These are phyloP conservation scores for Jaltomata sinuosa DNA, from an alignment of 257 asterid genomes.

Conservation along the genomic window DNA sequence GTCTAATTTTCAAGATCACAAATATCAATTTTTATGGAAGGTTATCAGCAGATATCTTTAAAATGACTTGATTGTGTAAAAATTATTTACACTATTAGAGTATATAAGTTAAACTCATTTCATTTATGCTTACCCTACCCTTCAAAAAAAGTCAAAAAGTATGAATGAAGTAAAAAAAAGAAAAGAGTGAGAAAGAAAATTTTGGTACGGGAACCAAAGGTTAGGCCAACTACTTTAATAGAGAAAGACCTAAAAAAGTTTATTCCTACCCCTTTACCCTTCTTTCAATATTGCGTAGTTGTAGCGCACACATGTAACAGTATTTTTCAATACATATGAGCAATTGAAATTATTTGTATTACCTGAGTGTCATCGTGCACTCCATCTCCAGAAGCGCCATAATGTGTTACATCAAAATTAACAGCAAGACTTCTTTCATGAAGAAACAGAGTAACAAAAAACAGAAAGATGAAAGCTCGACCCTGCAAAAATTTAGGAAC, in stretches of 20 bases:
- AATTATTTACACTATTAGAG: background rate
- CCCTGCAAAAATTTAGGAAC: background rate
- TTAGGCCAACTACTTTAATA: too few species aligned
- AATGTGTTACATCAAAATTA: background rate
- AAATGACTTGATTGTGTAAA: background rate
- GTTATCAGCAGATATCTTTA: background rate
- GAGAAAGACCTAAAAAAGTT: too few species aligned
- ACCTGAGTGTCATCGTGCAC: constrained; percentile 11
- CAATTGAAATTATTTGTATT: background rate
- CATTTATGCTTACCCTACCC: background rate
- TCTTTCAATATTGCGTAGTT: too few species aligned
- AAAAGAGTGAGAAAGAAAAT: too few species aligned
- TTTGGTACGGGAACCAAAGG: too few species aligned
- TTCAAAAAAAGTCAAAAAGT: too few species aligned
- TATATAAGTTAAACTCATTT: background rate
- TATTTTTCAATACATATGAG: background rate
- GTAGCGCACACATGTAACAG: background rate
- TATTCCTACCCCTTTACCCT: too few species aligned
- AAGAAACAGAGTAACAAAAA: background rate
- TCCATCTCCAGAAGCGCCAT: constrained; percentile 18
- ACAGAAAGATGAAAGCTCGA: background rate
- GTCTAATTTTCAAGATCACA: background rate
- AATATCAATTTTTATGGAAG: background rate
- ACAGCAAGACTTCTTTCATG: background rate
- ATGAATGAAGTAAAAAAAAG: too few species aligned